Conservation (phyloP, 2,329 filamentous ascomycete species). For the Dactylellina sp. region DNA sequence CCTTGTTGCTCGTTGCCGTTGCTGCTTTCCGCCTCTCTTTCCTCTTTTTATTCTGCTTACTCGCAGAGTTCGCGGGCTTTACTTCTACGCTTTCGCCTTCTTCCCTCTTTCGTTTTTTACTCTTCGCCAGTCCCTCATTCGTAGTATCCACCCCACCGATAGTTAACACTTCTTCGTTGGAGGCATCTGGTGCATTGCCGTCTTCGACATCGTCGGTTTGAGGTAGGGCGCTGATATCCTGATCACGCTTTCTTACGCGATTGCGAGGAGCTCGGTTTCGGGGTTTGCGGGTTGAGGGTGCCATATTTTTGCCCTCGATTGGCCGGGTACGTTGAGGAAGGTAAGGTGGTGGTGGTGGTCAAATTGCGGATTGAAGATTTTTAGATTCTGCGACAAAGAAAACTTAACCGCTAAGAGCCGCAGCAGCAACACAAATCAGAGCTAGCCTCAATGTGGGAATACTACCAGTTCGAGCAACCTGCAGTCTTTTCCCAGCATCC, state of each 20-base stretch:
- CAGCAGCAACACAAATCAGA: too few relatives aligned
- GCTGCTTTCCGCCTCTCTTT: constrained; percentile 31
- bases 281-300: constrained; percentile 19
- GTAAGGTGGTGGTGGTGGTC: not conserved
- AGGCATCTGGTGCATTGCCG: not conserved
- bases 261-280: constrained; percentile 22
- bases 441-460: too few relatives aligned
- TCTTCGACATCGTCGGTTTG: constrained; percentile 15
- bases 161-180: constrained; percentile 23
- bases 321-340: not conserved
- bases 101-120: constrained; percentile 34
- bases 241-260: constrained; percentile 31
- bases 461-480: too few relatives aligned
- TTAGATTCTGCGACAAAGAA: constrained; percentile 36
- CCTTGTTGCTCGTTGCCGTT: not conserved
- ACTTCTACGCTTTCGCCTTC: not conserved
- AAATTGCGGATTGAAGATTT: constrained; percentile 10
- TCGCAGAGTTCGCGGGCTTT: not conserved
- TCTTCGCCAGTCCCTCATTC: constrained; percentile 37
- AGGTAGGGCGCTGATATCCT: constrained; percentile 28
- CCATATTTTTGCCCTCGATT: constrained; percentile 24
- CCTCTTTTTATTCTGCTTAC: constrained; percentile 39
- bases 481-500: too few relatives aligned
- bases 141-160: constrained; percentile 36
- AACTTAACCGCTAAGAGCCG: not conserved